Percentiles rank a stretch among this genome's conserved stretches.
These are phyloP conservation scores for Alternaria arbusti DNA, from an alignment of 2,329 filamentous ascomycete genomes.

Conservation along the genomic window DNA sequence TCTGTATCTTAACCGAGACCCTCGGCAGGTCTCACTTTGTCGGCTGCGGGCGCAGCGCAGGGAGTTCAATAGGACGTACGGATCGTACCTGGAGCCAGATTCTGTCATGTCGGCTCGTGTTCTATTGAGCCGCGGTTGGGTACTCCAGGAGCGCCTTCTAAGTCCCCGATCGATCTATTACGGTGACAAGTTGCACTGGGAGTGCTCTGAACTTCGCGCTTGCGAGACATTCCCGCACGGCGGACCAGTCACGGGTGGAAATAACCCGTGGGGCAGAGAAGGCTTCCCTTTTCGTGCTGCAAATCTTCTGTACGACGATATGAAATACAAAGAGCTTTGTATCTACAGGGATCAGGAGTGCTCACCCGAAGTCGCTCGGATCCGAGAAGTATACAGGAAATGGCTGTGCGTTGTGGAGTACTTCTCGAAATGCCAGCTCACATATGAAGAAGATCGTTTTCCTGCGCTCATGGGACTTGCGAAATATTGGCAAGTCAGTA, in stretches of 20 bases:
- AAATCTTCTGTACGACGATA: not conserved
- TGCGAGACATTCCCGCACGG: not conserved
- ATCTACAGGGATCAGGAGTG: not conserved
- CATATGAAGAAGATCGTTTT: not conserved
- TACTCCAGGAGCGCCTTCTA: not conserved
- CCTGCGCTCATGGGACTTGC: not conserved
- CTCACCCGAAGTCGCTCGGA: not conserved
- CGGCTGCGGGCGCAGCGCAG: not conserved
- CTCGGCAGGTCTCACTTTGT: not conserved
- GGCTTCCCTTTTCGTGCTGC: not conserved
- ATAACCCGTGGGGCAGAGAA: not conserved
- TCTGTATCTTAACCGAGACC: not conserved
- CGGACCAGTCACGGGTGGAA: not conserved
- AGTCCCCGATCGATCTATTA: not conserved
- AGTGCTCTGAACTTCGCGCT: not conserved
- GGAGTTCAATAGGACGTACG: not conserved
- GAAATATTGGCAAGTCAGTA: not conserved
- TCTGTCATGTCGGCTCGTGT: not conserved
- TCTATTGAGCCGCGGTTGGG: not conserved
- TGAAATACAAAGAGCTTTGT: not conserved
- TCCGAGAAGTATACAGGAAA: not conserved
- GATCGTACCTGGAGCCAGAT: not conserved
- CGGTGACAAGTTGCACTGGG: not conserved
- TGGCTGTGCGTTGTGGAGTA: not conserved
- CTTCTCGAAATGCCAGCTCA: not conserved